These are phyloP conservation scores for Marasmius sp. DNA, from an alignment of 1,284 basidiomycete genomes.

Conservation along the genomic window DNA sequence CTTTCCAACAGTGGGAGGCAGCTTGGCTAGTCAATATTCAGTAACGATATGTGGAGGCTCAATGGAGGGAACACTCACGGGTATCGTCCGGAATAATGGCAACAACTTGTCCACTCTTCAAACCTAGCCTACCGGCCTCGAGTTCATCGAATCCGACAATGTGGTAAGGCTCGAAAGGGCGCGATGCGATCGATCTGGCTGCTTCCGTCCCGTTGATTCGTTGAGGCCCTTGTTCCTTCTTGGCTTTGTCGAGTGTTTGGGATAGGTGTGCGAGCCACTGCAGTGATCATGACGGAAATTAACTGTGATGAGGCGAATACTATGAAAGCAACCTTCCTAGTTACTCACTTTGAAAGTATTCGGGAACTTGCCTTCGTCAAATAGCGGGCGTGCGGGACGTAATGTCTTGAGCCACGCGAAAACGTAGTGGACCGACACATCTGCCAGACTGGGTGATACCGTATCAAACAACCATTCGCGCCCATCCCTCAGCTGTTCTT, in stretches of 20 bases:
- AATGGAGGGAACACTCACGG: slow-evolving; percentile 31
- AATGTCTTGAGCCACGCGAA: slow-evolving; percentile 44
- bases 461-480: slow-evolving; percentile 62
- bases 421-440: slow-evolving; percentile 50
- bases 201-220: slow-evolving; percentile 42
- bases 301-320: not conserved
- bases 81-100: slow-evolving; percentile 49
- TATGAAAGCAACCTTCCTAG: slow-evolving; percentile 12
- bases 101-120: slow-evolving; percentile 39
- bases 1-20: slow-evolving; percentile 41
- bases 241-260: not conserved
- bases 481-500: slow-evolving; percentile 55
- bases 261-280: slow-evolving; percentile 12
- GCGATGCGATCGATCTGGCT: slow-evolving; percentile 40
- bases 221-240: slow-evolving; percentile 8
- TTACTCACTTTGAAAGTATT: slow-evolving; percentile 34
- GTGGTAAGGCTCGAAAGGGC: slow-evolving; percentile 35
- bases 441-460: slow-evolving; percentile 46
- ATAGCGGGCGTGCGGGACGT: slow-evolving; percentile 32
- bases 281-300: not conserved
- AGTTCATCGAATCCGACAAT: slow-evolving; percentile 44
- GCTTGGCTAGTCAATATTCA: not conserved
- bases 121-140: slow-evolving; percentile 42
- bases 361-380: slow-evolving; percentile 40
- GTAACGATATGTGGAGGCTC: too few species aligned